Evolutionary conservation across 768 basidiomycete genomes (phyloP), one percentile per base, ranked within the genome.

Genomic region (Naematelia encephala): DNA sequence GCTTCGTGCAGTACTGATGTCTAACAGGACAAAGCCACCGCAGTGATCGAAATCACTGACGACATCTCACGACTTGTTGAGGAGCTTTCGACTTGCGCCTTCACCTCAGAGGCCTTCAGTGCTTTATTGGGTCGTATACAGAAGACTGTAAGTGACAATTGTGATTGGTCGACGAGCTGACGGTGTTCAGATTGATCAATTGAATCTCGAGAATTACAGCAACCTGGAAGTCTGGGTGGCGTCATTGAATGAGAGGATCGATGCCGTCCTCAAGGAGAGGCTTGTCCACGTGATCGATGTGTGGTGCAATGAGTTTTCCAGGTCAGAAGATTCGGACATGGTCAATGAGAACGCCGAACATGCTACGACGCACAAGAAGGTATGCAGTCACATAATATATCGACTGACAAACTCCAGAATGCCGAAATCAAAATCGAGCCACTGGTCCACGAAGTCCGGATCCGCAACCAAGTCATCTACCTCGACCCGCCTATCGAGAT

Each of bases 381-480:
- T 56, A 26, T 19, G 12, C 22, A 34, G 1, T 23, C 34, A 23
- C 42, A 8, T 46, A 39, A 28, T 16, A 22, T 28, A 27, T 47
- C 11, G 47, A 39, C 57, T 52, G 61, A 58, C 42, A 14, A 29
- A n/a, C 26, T 54, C 13, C 49, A 59, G 46, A 5, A 42, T 3
- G 26, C 48, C 8, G 25, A 45, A 13, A 63, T 66, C 21, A 54
- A 1, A 76, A 66, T 97, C 64, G 87, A 89, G 66, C 89, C 91
- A 0, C 87, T 96, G 57, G 82, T 94, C 5, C 93, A 98, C 76
- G 94, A 98, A 76, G 89, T 98, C 63, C 85, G 93, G 78, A 97
- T 98, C 83, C 89, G 93, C 73, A 96, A 99, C 74, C 96, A 99
- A 75, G 91, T 97, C 63, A 97, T 99, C 77, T 98, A 96, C 80